phyloP scores from a whole-genome alignment of 768 basidiomycete species.

The Hericium erinaceus region DNA sequence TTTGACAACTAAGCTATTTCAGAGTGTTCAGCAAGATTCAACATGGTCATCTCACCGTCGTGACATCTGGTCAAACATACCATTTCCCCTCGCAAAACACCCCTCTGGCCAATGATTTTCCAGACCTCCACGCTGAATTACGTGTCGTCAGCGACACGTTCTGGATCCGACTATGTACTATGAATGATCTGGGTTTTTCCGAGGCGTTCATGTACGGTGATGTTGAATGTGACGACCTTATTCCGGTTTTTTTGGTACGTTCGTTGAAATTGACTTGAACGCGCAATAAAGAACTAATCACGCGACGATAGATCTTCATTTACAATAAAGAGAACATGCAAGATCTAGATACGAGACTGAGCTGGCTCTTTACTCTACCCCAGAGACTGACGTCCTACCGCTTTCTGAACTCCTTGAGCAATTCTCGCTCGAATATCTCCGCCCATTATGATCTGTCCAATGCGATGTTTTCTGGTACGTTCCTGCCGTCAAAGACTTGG shows the following conservation, averaged over 20 bases:
- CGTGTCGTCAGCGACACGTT: slow-evolving; percentile 9
- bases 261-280: background rate
- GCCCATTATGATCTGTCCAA: slow-evolving; percentile 35
- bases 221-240: slow-evolving; percentile 10
- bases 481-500: background rate
- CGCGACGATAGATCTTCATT: slow-evolving; percentile 1
- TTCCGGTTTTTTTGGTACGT: slow-evolving; percentile 7
- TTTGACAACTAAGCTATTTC: background rate
- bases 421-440: slow-evolving; percentile 18
- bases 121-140: background rate
- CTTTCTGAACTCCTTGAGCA: slow-evolving; percentile 10
- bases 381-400: slow-evolving; percentile 3
- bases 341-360: slow-evolving; percentile 9
- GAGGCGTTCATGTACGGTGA: slow-evolving; percentile 19
- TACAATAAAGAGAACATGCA: slow-evolving; percentile 6
- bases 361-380: slow-evolving; percentile 5
- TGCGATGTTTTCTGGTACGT: slow-evolving; percentile 25
- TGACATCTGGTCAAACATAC: background rate
- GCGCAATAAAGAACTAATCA: background rate
- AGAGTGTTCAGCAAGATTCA: background rate
- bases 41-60: background rate
- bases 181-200: slow-evolving; percentile 12
- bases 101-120: background rate
- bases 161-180: slow-evolving; percentile 12
- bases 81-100: background rate